Evolutionary conservation across 2,329 filamentous ascomycete species (phyloP), one percentile per base, ranked within the genome.

Genomic region (Neoarthrinium moseri): DNA sequence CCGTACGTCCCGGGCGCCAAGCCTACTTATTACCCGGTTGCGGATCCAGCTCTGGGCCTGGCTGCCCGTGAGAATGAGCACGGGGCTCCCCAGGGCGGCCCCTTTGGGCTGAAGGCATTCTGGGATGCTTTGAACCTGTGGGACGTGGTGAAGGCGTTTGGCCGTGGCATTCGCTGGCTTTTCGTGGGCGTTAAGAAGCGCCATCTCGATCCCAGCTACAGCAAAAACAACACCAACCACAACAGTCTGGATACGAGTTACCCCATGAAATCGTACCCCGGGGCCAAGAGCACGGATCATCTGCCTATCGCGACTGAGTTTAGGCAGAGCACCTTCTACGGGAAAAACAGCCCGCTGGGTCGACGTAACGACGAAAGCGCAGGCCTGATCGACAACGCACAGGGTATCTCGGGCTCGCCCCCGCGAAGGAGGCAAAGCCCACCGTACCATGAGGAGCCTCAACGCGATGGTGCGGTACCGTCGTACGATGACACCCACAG

Each of bases 71-170:
- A 75, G 64, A 77, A 75, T 58, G 58, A 68, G 26, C 63, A 69
- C 39, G 63, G 61, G 2, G 61, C 68, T 3, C 87, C 88, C 36
- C 68, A 77, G 46, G 86, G 87, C 11, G 86, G 87, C 3, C 75
- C 78, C 36, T 61, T 84, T 32, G 87, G 87, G 4, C 51, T 84
- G 39, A 74, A 75, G 51, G 89, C 89, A 4, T 63, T 92, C 6
- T 62, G 74, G 2, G 85, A 92, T 56, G 84, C 88, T 2, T 75
- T 91, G 61, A 94, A 94, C 57, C 77, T 87, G 0, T 89, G 88
- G 84, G 90, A 96, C 63, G 78, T 95, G 33, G 68, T 89, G 59
- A 95, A 91, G 67, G 87, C 87, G 1, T 83, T 87, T 50, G 87
- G 85, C 7, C 80, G 90, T 41, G 86, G 87, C 18, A 79, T 89